Evolutionary conservation across 345 rosid species (phyloP).

Genomic region (Nephelium lappaceum): DNA sequence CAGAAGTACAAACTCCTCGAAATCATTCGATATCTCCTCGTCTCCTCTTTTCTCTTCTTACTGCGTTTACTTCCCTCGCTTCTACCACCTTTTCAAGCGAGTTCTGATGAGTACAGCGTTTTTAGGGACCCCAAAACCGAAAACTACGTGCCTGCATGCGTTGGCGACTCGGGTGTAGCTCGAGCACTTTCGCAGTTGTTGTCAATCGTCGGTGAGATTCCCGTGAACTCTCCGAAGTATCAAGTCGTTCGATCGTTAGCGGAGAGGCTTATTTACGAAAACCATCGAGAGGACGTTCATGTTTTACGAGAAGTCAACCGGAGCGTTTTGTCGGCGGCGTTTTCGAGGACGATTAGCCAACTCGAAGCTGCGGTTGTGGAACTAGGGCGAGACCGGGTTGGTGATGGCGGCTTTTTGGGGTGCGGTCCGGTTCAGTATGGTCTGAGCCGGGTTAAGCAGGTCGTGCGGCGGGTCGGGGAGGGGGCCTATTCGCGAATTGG

Average conservation of each 20-base stretch:
- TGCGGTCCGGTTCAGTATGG: slow-evolving; percentile 29
- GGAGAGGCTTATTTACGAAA: slow-evolving; percentile 77
- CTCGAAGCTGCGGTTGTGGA: slow-evolving; percentile 58
- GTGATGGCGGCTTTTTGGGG: slow-evolving; percentile 18
- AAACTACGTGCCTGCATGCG: background rate
- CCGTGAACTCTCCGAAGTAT: slow-evolving; percentile 83
- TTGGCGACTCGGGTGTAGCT: slow-evolving; percentile 57
- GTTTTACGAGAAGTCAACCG: slow-evolving; percentile 62
- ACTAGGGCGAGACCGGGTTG: slow-evolving; percentile 29
- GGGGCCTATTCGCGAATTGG: slow-evolving; percentile 35
- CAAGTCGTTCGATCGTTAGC: slow-evolving; percentile 72
- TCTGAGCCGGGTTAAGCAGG: slow-evolving; percentile 50
- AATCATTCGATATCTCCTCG: slow-evolving; percentile 47
- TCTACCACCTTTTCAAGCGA: slow-evolving; percentile 31
- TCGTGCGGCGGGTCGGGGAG: slow-evolving; percentile 43
- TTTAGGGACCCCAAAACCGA: slow-evolving; percentile 21
- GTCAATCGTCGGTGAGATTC: slow-evolving; percentile 58
- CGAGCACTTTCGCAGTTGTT: slow-evolving; percentile 76
- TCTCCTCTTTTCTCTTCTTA: slow-evolving; percentile 60
- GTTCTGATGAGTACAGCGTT: background rate
- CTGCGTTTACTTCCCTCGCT: slow-evolving; percentile 54
- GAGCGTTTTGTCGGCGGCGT: slow-evolving; percentile 58
- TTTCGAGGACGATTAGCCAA: slow-evolving; percentile 56
- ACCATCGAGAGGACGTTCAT: slow-evolving; percentile 45
- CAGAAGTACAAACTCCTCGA: slow-evolving; percentile 52